Conservation (phyloP, 2,329 filamentous ascomycete genomes). For the Botrytis squamosa region DNA sequence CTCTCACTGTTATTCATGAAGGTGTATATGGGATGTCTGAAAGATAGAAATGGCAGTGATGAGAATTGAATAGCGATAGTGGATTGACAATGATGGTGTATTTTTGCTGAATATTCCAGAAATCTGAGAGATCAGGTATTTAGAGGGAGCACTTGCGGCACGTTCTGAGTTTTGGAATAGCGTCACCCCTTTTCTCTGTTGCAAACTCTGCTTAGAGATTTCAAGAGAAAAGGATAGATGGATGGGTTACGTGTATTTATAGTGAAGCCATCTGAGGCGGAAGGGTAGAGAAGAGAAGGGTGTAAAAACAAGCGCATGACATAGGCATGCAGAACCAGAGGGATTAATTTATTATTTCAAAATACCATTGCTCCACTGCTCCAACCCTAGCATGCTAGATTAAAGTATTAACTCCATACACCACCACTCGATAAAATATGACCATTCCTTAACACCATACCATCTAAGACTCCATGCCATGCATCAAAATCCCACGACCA, state of each 20-base stretch:
- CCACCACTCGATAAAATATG: background rate
- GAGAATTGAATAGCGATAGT: background rate
- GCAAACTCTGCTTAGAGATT: background rate
- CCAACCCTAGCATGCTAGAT: background rate
- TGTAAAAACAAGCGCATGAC: background rate
- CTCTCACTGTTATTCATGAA: background rate
- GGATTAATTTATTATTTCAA: background rate
- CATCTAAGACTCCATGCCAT: conserved; percentile 3
- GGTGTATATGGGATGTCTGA: background rate
- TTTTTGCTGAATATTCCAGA: background rate
- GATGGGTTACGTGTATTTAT: background rate
- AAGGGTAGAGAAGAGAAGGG: background rate
- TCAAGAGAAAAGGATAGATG: background rate
- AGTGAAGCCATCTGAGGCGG: background rate
- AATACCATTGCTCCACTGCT: conserved; percentile 10
- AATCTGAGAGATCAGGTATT: background rate
- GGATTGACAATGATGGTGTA: too few species aligned
- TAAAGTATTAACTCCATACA: conserved; percentile 1
- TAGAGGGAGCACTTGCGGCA: background rate
- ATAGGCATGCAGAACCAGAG: background rate
- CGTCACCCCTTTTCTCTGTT: fast-evolving
- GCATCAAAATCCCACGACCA: conserved; percentile 3
- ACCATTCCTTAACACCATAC: background rate
- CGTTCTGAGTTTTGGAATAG: background rate
- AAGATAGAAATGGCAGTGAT: background rate